Evolutionary conservation across 2,329 filamentous ascomycete species (phyloP), one percentile per base, ranked within the genome.

Genomic region (Aspergillus ruber): DNA sequence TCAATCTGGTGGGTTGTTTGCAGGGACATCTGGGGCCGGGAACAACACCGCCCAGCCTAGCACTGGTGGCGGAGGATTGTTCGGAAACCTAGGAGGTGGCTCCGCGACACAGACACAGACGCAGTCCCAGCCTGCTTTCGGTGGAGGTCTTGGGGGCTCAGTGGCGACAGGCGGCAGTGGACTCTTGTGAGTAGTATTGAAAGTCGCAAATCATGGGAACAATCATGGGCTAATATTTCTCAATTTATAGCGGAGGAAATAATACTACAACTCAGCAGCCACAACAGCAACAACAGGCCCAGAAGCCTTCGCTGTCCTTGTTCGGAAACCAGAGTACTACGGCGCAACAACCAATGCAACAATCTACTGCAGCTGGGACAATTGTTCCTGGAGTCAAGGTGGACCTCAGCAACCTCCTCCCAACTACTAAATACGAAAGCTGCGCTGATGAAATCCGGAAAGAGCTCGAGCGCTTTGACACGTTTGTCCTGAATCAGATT

Each of bases 391-490:
- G 86, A 15, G 85, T 89, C 15, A 84, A 86, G 60, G 86, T 95
- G 59, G 87, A 93, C 67, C 71, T 87, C 45, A 81, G 81, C 57
- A 88, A 87, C 62, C 75, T 97, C 50, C 83, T 89, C 45, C 85
- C 86, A 13, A 95, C 90, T 0, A 95, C 90, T 3, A 88, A 93
- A 52, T 96, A 93, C 74, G 88, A 90, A 63, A 91, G 95, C 67
- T 83, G 95, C 23, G 82, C 87, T 50, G 86, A 91, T 56, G 82
- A 88, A 25, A 75, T 95, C 13, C 89, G 95, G 62, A 81, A 83
- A 52, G 74, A 88, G 56, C 86, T 98, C 52, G 82, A 88, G 52
- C 71, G 77, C 8, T 82, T 95, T 53, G 91, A 98, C 68, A 80
- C 81, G 49, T 82, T 85, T 54, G 91, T 98, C 57, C 81, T 88